phyloP scores from a whole-genome alignment of 257 asterid species.

The Solanum ahanhuiri region DNA sequence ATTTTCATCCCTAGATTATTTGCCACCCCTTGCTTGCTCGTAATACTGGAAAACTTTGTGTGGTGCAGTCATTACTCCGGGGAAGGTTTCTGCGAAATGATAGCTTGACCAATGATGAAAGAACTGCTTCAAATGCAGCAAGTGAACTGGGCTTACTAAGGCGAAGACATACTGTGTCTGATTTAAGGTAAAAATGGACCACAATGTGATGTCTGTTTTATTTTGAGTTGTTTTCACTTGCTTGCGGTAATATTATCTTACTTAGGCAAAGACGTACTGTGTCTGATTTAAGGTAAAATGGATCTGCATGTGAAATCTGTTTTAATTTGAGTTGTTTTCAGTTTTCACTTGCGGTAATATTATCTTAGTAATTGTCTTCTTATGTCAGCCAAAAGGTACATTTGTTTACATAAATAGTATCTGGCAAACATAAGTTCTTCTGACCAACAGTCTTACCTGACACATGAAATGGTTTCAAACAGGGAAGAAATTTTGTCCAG shows the following conservation, averaged over 20 bases:
- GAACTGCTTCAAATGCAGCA: constrained; percentile 47
- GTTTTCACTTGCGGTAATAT: neutral
- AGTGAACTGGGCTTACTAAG: constrained; percentile 67
- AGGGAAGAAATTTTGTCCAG: constrained; percentile 84
- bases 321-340: neutral
- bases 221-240: neutral
- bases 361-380: neutral
- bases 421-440: neutral
- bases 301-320: neutral
- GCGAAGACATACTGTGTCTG: constrained; percentile 68
- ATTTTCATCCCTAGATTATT: neutral
- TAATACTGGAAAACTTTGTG: neutral
- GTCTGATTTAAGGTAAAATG: constrained; percentile 63
- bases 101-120: constrained; percentile 32
- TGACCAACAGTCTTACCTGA: neutral
- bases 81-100: constrained; percentile 73
- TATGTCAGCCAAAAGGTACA: neutral
- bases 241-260: neutral
- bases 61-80: constrained; percentile 61
- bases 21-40: neutral
- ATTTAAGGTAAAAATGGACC: constrained; percentile 50
- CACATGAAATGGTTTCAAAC: constrained; percentile 4
- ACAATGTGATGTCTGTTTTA: neutral
- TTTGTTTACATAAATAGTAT: neutral
- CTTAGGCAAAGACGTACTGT: constrained; percentile 56